A percentile compares a stretch with the other conserved stretches of the same genome.
Evolutionary conservation across 2,329 filamentous ascomycete genomes (phyloP).

Genomic region (Botrytis aclada): DNA sequence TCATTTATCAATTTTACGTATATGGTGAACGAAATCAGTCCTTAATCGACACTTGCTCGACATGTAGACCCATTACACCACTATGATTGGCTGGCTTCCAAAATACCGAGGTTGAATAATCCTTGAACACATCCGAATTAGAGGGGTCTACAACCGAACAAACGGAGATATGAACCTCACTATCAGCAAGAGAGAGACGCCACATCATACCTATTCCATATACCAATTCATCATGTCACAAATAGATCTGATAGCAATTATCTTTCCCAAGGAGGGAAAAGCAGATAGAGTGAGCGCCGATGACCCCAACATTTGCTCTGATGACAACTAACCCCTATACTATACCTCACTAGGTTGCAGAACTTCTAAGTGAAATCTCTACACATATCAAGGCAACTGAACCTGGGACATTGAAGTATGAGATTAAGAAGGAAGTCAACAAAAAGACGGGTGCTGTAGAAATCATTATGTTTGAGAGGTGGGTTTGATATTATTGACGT

Average conservation of each 20-base stretch:
- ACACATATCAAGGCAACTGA: constrained; percentile 31
- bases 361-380: constrained; percentile 30
- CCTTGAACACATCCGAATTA: neutral
- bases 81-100: neutral
- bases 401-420: constrained; percentile 33
- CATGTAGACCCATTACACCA: neutral
- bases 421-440: constrained; percentile 29
- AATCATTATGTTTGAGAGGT: constrained; percentile 36
- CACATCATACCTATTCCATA: neutral
- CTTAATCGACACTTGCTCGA: neutral
- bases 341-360: constrained; percentile 27
- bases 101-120: constrained; percentile 10
- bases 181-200: neutral
- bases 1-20: neutral
- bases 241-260: constrained; percentile 32
- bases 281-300: constrained; percentile 28
- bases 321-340: neutral
- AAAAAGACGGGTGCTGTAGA: constrained; percentile 32
- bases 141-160: neutral
- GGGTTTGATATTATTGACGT: neutral
- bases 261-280: constrained; percentile 33
- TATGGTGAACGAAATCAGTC: neutral
- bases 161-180: neutral
- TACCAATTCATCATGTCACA: constrained; percentile 24
- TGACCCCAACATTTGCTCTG: neutral